These are phyloP conservation scores for Yamadazyma tumulicola DNA, from an alignment of 805 yeast genomes.

Conservation along the genomic window DNA sequence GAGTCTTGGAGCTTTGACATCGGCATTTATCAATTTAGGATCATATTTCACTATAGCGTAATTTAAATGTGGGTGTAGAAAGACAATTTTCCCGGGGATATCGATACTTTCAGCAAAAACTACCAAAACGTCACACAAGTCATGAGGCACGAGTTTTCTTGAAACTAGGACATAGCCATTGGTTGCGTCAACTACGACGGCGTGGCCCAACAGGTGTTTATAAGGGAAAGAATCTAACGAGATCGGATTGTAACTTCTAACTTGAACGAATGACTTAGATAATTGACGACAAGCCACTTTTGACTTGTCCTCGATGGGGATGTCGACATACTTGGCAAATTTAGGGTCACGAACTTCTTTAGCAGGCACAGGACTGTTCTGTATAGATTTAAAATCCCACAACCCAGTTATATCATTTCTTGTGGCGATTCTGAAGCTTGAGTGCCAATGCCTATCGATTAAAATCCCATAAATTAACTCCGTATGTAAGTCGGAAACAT, in stretches of 20 bases:
- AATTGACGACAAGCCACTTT: slow-evolving; percentile 50
- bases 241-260: slow-evolving; percentile 60
- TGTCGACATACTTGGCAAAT: slow-evolving; percentile 65
- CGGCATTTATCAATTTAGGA: slow-evolving; percentile 68
- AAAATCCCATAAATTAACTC: slow-evolving; percentile 62
- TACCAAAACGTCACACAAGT: slow-evolving; percentile 67
- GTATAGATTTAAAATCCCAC: slow-evolving; percentile 53
- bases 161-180: slow-evolving; percentile 79
- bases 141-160: slow-evolving; percentile 78
- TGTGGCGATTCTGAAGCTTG: slow-evolving; percentile 63
- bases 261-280: slow-evolving; percentile 68
- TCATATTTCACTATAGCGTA: slow-evolving; percentile 83
- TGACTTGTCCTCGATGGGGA: slow-evolving; percentile 51
- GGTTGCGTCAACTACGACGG: slow-evolving; percentile 76
- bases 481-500: slow-evolving; percentile 76
- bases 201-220: slow-evolving; percentile 61
- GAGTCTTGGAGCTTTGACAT: slow-evolving; percentile 65
- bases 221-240: slow-evolving; percentile 74
- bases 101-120: slow-evolving; percentile 84
- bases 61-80: slow-evolving; percentile 83
- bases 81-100: slow-evolving; percentile 75
- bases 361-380: slow-evolving; percentile 62
- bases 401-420: slow-evolving; percentile 55
- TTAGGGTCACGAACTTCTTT: slow-evolving; percentile 45
- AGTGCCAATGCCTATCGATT: slow-evolving; percentile 84